Evolutionary conservation across 1,139 yeast species (phyloP).

Genomic region (Saccharomyces hybrid): DNA sequence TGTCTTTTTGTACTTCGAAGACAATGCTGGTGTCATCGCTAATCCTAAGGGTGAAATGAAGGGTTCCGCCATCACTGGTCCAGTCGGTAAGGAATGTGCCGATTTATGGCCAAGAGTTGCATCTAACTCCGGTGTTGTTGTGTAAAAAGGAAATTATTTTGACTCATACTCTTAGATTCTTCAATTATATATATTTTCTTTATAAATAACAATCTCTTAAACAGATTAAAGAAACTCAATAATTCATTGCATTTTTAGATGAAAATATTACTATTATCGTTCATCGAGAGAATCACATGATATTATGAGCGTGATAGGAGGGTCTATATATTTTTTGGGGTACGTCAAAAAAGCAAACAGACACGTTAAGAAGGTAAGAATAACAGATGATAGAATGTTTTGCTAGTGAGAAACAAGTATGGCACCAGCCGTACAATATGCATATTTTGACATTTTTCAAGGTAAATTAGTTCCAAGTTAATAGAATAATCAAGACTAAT

Average conservation of each 20-base stretch:
- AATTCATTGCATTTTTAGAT: not conserved
- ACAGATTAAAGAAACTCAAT: not conserved
- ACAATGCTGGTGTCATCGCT: constrained; percentile 99
- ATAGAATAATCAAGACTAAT: not conserved
- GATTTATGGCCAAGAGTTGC: constrained; percentile 99
- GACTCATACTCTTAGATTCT: not conserved
- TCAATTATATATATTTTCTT: not conserved
- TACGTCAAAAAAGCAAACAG: not conserved
- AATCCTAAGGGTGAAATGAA: constrained; percentile 99
- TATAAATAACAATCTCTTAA: not conserved
- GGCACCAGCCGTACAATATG: not conserved
- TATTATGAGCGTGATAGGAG: not conserved
- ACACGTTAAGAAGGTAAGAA: not conserved
- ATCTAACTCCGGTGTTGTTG: constrained; percentile 99
- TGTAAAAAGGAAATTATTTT: constrained; percentile 41
- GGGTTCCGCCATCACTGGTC: constrained; percentile 99
- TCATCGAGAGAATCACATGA: not conserved
- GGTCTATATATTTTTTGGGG: not conserved
- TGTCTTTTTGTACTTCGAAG: constrained; percentile 98
- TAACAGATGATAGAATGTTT: not conserved
- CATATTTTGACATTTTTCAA: not conserved
- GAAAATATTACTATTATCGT: not conserved
- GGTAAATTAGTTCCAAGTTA: not conserved
- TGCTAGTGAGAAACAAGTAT: not conserved
- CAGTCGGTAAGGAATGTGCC: constrained; percentile 99